A percentile compares a stretch with the other conserved stretches of the same genome.
Evolutionary conservation across 371 early-diverging fungal genomes (phyloP).

Genomic region (Batkoa obscura): DNA sequence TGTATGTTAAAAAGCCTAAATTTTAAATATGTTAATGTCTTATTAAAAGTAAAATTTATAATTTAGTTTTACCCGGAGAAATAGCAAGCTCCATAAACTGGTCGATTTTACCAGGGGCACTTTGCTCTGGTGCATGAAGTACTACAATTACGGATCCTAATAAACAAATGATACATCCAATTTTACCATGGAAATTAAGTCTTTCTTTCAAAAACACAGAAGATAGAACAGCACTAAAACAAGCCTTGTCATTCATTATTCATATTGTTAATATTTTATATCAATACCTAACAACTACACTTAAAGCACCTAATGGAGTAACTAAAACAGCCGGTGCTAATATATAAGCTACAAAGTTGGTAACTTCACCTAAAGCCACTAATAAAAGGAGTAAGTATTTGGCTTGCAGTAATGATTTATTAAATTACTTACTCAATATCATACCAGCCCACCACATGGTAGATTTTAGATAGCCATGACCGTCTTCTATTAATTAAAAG

Average conservation of each 20-base stretch:
- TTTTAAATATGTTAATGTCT: not conserved
- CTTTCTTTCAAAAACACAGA: slow-evolving; percentile 76
- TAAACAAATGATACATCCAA: slow-evolving; percentile 81
- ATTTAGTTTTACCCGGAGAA: slow-evolving; percentile 31
- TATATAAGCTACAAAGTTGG: slow-evolving; percentile 88
- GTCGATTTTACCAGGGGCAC: slow-evolving; percentile 53
- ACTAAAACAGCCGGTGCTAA: slow-evolving; percentile 88
- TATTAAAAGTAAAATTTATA: not conserved
- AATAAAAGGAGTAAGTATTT: not conserved
- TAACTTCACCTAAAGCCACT: slow-evolving; percentile 71
- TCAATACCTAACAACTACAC: slow-evolving; percentile 48
- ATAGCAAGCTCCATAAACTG: slow-evolving; percentile 55
- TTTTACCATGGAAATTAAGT: slow-evolving; percentile 60
- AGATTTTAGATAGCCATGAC: slow-evolving; percentile 63
- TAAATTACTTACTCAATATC: slow-evolving; percentile 32
- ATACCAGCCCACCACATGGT: slow-evolving; percentile 91
- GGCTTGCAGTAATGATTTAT: not conserved
- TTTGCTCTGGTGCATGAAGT: slow-evolving; percentile 81
- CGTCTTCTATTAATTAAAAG: slow-evolving; percentile 44
- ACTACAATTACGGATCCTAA: slow-evolving; percentile 80
- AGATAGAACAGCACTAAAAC: slow-evolving; percentile 62
- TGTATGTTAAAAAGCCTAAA: slow-evolving; percentile 63
- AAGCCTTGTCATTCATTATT: not conserved
- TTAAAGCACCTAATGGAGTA: slow-evolving; percentile 87
- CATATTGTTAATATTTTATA: not conserved